A percentile compares a stretch with the other conserved stretches of the same genome.
Conservation (phyloP, 805 yeast species). For the Phaffomyces antillensis region DNA sequence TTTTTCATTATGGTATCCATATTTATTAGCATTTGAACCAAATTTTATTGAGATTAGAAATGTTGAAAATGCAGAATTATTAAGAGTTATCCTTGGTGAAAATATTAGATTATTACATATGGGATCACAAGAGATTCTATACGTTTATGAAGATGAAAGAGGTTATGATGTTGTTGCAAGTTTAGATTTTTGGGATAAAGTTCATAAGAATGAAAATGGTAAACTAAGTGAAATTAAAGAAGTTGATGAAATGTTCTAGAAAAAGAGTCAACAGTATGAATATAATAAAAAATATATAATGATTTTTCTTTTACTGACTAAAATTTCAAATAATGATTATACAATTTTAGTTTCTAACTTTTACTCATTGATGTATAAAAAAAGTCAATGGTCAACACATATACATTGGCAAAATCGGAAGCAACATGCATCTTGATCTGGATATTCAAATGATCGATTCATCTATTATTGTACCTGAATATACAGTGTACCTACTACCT, state of each 20-base stretch:
- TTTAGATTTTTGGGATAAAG: slow-evolving; percentile 75
- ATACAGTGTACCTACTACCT: no score
- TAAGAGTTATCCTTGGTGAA: slow-evolving; percentile 87
- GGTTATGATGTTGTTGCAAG: slow-evolving; percentile 92
- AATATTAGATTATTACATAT: slow-evolving; percentile 85
- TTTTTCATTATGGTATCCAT: slow-evolving; percentile 92
- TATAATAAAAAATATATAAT: no score
- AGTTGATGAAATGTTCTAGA: slow-evolving; percentile 6
- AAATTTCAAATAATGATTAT: no score
- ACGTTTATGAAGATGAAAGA: slow-evolving; percentile 83
- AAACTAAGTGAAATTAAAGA: slow-evolving; percentile 20
- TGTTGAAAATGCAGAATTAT: slow-evolving; percentile 77
- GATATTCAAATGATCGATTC: no score
- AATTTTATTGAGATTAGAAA: slow-evolving; percentile 89
- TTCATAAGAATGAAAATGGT: slow-evolving; percentile 16
- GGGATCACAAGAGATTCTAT: slow-evolving; percentile 86
- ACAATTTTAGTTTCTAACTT: no score
- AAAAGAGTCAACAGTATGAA: no score
- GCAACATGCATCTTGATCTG: no score
- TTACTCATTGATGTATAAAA: no score
- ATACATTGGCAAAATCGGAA: no score
- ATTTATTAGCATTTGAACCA: slow-evolving; percentile 82
- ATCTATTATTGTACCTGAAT: no score
- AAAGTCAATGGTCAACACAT: no score
- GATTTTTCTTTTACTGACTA: no score